These are phyloP conservation scores for Peronosclerospora sorghi DNA, from an alignment of 352 stramenopile species.

Conservation along the genomic window DNA sequence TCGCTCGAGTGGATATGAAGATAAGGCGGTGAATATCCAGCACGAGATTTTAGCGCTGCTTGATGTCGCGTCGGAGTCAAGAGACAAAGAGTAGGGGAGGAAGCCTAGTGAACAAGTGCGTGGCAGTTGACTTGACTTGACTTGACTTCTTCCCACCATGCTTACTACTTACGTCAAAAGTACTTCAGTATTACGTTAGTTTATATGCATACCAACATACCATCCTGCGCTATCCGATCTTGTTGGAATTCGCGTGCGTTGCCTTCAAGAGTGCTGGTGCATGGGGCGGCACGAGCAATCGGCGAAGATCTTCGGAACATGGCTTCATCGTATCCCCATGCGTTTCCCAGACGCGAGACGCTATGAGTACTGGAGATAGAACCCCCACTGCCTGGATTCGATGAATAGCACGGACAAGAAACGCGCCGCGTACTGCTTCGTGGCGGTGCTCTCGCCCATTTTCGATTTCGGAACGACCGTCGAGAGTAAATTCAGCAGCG, in stretches of 20 bases:
- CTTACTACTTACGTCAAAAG: too few relatives aligned
- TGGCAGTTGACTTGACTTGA: too few relatives aligned
- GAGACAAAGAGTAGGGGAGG: slow-evolving; percentile 17
- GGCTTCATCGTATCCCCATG: slow-evolving; percentile 73
- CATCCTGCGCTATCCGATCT: slow-evolving; percentile 59
- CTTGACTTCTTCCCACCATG: too few relatives aligned
- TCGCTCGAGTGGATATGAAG: slow-evolving; percentile 61
- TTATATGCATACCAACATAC: slow-evolving; percentile 11
- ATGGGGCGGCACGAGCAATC: slow-evolving; percentile 57
- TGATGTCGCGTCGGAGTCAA: slow-evolving; percentile 27
- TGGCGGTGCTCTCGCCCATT: slow-evolving; percentile 62
- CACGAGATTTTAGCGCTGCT: slow-evolving; percentile 75
- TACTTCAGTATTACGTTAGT: slow-evolving; percentile 18
- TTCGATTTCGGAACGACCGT: slow-evolving; percentile 74
- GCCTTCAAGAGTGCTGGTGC: slow-evolving; percentile 67
- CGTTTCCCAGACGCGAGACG: slow-evolving; percentile 73
- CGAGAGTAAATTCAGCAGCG: slow-evolving; percentile 73
- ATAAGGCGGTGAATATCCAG: slow-evolving; percentile 66
- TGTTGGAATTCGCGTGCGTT: slow-evolving; percentile 73
- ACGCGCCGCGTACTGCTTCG: slow-evolving; percentile 71
- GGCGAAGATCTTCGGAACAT: slow-evolving; percentile 67
- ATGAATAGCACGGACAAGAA: slow-evolving; percentile 77
- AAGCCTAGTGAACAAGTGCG: neutral
- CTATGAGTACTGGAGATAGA: slow-evolving; percentile 75
- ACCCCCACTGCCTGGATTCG: slow-evolving; percentile 72